These are phyloP conservation scores for Aspergillus pseudotamarii DNA, from an alignment of 2,329 filamentous ascomycete species.

Conservation along the genomic window DNA sequence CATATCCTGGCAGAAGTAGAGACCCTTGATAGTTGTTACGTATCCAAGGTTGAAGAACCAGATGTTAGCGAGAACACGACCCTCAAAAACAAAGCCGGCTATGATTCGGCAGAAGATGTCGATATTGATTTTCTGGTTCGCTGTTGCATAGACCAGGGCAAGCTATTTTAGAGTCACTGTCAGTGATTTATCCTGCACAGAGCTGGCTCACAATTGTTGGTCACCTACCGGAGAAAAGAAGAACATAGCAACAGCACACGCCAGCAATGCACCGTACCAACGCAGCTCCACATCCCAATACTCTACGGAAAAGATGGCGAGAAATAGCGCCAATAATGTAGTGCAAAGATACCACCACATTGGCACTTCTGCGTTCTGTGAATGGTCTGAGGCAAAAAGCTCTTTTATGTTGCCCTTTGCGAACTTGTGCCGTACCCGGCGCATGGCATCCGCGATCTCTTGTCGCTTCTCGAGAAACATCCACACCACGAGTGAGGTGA, in stretches of 20 bases:
- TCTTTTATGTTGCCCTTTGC: background rate
- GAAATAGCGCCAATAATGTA: slow-evolving; percentile 22
- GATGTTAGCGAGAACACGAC: slow-evolving; percentile 34
- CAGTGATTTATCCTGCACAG: background rate
- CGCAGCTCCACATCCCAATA: slow-evolving; percentile 28
- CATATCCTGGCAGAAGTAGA: slow-evolving; percentile 33
- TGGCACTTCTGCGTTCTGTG: slow-evolving; percentile 20
- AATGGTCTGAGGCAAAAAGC: background rate
- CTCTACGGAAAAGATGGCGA: slow-evolving; percentile 28
- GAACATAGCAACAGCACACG: slow-evolving; percentile 25
- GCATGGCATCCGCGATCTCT: slow-evolving; percentile 17
- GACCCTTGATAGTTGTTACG: slow-evolving; percentile 21
- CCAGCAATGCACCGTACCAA: slow-evolving; percentile 31
- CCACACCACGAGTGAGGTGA: slow-evolving; percentile 53
- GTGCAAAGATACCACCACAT: slow-evolving; percentile 26
- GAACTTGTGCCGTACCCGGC: background rate
- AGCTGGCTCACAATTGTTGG: too few relatives aligned
- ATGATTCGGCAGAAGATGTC: slow-evolving; percentile 33
- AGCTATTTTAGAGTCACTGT: slow-evolving; percentile 12
- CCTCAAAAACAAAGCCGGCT: slow-evolving; percentile 34
- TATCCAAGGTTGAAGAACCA: slow-evolving; percentile 29
- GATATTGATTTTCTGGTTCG: slow-evolving; percentile 32
- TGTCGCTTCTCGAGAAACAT: slow-evolving; percentile 24
- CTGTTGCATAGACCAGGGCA: slow-evolving; percentile 28
- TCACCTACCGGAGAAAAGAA: slow-evolving; percentile 27